These are phyloP conservation scores for Globisporangium viniferum DNA, from an alignment of 352 stramenopile genomes.

Conservation along the genomic window DNA sequence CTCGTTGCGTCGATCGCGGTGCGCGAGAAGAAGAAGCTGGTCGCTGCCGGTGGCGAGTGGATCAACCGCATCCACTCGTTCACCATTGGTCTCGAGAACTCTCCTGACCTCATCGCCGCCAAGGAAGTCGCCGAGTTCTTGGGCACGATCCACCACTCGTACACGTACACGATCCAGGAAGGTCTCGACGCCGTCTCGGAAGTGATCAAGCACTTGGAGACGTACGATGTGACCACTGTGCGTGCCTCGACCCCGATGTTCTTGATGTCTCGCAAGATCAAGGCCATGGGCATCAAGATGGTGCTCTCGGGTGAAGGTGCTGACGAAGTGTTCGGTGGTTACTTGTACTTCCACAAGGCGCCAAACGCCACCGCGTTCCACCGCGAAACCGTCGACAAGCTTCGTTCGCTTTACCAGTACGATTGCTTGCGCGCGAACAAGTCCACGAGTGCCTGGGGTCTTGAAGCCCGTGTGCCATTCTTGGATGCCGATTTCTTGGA, in stretches of 20 bases:
- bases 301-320: constrained; percentile 97
- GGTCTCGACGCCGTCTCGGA: constrained; percentile 96
- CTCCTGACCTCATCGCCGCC: constrained; percentile 95
- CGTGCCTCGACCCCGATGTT: constrained; percentile 99
- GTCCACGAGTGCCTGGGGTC: constrained; percentile 96
- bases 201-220: constrained; percentile 98
- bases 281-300: constrained; percentile 99
- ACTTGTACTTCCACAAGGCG: constrained; percentile 99
- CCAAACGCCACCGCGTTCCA: constrained; percentile 93
- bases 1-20: constrained; percentile 96
- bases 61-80: constrained; percentile 97
- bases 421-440: constrained; percentile 99
- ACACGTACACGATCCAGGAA: constrained; percentile 99
- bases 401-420: constrained; percentile 96
- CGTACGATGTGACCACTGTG: constrained; percentile 98
- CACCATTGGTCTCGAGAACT: constrained; percentile 96
- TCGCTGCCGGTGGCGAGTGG: constrained; percentile 75
- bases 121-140: constrained; percentile 97
- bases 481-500: constrained; percentile 98
- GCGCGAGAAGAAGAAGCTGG: constrained; percentile 89
- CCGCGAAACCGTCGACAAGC: constrained; percentile 93
- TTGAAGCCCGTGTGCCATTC: constrained; percentile 98
- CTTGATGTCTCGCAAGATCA: constrained; percentile 99
- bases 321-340: constrained; percentile 98
- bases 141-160: constrained; percentile 97